Conservation (phyloP, 805 yeast genomes). For the Myxozyma neotropica region DNA sequence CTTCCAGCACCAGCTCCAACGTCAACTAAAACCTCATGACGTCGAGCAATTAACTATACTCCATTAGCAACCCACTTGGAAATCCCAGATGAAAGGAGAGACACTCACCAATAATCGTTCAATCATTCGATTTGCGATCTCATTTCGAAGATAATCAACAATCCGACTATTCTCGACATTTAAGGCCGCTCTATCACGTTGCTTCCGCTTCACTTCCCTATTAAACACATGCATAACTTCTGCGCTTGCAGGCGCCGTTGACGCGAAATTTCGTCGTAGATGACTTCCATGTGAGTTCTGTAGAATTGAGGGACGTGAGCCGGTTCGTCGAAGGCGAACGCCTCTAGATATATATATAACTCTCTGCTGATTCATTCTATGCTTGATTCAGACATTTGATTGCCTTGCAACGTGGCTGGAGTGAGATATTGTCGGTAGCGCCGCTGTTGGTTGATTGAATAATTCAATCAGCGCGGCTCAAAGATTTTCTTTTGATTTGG, state of each 20-base stretch:
- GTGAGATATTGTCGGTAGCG: neutral
- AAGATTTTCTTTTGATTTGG: neutral
- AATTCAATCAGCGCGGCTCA: neutral
- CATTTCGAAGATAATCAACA: constrained; percentile 72
- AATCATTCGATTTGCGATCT: constrained; percentile 69
- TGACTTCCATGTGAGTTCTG: neutral
- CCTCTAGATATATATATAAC: neutral
- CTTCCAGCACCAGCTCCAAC: constrained; percentile 76
- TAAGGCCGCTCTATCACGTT: constrained; percentile 56
- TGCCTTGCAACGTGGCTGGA: too few species aligned
- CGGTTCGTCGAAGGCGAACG: neutral
- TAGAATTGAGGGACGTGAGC: neutral
- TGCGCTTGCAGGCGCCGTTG: neutral
- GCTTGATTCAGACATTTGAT: neutral
- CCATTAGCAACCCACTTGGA: neutral
- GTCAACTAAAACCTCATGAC: constrained; percentile 63
- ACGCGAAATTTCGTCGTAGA: constrained; percentile 6
- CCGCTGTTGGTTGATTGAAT: neutral
- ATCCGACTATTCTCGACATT: constrained; percentile 53
- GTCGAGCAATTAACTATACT: constrained; percentile 58
- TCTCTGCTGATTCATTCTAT: neutral
- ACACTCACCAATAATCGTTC: constrained; percentile 61
- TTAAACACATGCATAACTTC: constrained; percentile 58
- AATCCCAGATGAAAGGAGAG: neutral
- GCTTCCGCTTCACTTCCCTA: constrained; percentile 61